Evolutionary conservation across 2,329 filamentous ascomycete species (phyloP).

Genomic region (Aspergillus piperis): DNA sequence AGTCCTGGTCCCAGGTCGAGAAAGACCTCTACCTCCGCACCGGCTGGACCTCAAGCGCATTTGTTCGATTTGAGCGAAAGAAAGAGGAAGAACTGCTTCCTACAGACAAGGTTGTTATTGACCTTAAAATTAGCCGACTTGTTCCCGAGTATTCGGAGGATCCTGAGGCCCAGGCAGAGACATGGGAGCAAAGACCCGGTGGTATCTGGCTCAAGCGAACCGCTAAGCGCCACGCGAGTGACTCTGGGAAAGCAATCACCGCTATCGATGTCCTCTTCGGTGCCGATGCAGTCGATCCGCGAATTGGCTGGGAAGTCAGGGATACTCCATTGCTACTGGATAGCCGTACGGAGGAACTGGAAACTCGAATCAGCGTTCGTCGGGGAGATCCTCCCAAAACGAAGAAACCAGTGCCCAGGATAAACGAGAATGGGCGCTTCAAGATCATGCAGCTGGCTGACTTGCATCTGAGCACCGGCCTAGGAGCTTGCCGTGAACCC

Average conservation of each 20-base stretch:
- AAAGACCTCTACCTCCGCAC: conserved; percentile 83
- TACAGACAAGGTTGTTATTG: conserved; percentile 76
- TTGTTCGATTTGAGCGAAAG: conserved; percentile 78
- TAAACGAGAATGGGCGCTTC: conserved; percentile 87
- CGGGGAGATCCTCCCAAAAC: conserved; percentile 66
- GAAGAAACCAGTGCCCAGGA: conserved; percentile 71
- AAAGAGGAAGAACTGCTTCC: conserved; percentile 77
- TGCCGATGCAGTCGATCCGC: conserved; percentile 85
- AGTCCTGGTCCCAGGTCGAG: conserved; percentile 79
- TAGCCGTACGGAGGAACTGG: conserved; percentile 59
- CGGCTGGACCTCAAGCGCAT: conserved; percentile 74
- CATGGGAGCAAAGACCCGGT: conserved; percentile 75
- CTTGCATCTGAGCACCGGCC: conserved; percentile 86
- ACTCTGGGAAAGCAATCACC: conserved; percentile 73
- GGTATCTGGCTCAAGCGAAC: conserved; percentile 83
- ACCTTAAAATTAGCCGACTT: conserved; percentile 71
- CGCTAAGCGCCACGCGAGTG: conserved; percentile 69
- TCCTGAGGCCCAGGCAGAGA: conserved; percentile 57
- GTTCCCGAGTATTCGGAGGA: conserved; percentile 64
- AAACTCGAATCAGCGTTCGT: conserved; percentile 75
- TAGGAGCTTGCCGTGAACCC: conserved; percentile 83
- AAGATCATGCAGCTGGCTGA: conserved; percentile 98
- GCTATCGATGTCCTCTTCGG: conserved; percentile 86
- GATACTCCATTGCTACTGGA: conserved; percentile 74
- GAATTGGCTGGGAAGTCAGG: conserved; percentile 78